Conservation (phyloP, 2,329 filamentous ascomycete species). For the Aspergillus transmontanensis region DNA sequence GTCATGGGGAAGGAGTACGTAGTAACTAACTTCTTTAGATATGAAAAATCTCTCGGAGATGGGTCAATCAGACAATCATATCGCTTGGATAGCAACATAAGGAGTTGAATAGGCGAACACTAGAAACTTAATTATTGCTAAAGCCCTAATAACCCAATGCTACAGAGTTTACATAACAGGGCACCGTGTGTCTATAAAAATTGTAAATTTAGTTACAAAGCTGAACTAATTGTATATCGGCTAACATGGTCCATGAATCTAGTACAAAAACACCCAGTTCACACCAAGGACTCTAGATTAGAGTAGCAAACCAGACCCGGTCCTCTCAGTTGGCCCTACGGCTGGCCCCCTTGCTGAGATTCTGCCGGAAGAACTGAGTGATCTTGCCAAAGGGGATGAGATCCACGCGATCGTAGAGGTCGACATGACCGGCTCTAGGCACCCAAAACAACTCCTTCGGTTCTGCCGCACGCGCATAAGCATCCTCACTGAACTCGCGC, state of each 20-base stretch:
- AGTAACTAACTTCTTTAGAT: too few relatives aligned
- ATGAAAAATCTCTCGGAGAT: too few relatives aligned
- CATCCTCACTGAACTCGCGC: constrained; percentile 27
- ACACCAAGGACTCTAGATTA: neutral
- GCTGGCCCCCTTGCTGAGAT: constrained; percentile 4
- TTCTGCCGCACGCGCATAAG: constrained; percentile 30
- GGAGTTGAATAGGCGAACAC: too few relatives aligned
- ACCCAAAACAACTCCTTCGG: constrained; percentile 43
- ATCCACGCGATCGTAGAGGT: constrained; percentile 41
- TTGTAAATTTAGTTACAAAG: neutral
- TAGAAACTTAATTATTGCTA: too few relatives aligned
- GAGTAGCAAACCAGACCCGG: neutral
- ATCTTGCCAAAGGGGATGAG: constrained; percentile 39
- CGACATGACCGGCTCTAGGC: constrained; percentile 36
- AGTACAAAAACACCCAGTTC: neutral
- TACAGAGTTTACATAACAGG: too few relatives aligned
- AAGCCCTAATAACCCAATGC: too few relatives aligned
- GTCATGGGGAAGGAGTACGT: too few relatives aligned
- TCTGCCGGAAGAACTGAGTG: constrained; percentile 26
- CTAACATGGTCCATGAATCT: neutral
- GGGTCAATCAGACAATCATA: too few relatives aligned
- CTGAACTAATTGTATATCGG: neutral
- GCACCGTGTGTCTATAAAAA: too few relatives aligned
- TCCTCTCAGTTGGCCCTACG: too few relatives aligned
- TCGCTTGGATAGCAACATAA: too few relatives aligned